Conservation (phyloP, 2,329 filamentous ascomycete genomes). For the Orbilia javanica region DNA sequence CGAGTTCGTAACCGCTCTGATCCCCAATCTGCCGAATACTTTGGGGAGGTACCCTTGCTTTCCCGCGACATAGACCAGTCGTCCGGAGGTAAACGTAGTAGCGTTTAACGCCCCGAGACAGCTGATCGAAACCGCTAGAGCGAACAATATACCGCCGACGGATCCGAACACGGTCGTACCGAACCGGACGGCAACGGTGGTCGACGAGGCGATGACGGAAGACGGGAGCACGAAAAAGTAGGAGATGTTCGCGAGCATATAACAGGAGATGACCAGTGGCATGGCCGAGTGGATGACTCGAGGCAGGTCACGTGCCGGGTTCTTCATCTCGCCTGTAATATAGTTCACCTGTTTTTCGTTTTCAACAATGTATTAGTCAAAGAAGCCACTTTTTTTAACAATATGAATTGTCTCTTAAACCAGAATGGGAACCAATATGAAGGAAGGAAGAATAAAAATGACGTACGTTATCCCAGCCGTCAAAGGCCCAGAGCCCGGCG, state of each 20-base stretch:
- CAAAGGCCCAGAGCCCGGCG: constrained; percentile 96
- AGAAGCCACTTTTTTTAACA: too few species aligned
- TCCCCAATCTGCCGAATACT: constrained; percentile 84
- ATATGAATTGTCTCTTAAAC: too few species aligned
- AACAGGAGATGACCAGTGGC: constrained; percentile 89
- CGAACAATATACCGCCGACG: constrained; percentile 83
- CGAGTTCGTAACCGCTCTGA: constrained; percentile 66
- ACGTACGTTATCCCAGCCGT: constrained; percentile 97
- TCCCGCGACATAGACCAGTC: constrained; percentile 91
- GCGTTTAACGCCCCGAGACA: constrained; percentile 97
- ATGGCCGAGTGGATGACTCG: constrained; percentile 96
- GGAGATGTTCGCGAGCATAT: constrained; percentile 88
- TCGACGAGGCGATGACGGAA: constrained; percentile 82
- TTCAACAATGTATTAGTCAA: too few species aligned
- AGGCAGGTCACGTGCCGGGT: constrained; percentile 88
- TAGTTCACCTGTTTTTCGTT: constrained; percentile 82
- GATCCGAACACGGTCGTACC: constrained; percentile 90
- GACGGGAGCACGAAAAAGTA: constrained; percentile 95
- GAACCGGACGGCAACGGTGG: constrained; percentile 95
- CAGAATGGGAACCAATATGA: too few species aligned
- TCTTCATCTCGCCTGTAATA: constrained; percentile 95
- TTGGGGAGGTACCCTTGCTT: constrained; percentile 93
- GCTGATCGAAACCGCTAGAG: constrained; percentile 87
- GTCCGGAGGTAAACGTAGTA: constrained; percentile 90
- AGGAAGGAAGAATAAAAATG: neutral